Conservation (phyloP, 108 stramenopile species). For the Skeletonema tropicum region DNA sequence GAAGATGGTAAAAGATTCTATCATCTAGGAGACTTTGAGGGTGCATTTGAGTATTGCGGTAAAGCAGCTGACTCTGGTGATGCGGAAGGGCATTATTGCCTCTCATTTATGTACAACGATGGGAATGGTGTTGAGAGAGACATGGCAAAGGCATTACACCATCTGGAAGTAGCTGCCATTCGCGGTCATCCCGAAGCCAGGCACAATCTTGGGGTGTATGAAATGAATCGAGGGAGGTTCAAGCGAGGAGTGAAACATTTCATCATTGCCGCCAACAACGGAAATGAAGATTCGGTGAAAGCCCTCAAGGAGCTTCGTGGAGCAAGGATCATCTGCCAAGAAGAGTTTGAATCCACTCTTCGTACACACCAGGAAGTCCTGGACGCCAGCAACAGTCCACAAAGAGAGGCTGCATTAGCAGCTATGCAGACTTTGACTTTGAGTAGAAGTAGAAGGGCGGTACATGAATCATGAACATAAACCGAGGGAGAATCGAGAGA, state of each 20-base stretch:
- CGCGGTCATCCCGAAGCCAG: slow-evolving; percentile 10
- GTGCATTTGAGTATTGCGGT: background rate
- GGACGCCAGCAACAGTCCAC: slow-evolving; percentile 1
- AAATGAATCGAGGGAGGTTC: background rate
- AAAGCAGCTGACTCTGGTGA: background rate
- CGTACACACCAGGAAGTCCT: background rate
- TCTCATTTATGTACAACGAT: background rate
- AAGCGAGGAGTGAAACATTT: slow-evolving; percentile 8
- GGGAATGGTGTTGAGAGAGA: background rate
- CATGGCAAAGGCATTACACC: background rate
- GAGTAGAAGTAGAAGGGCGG: too few relatives aligned
- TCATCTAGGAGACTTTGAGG: background rate
- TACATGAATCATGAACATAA: too few relatives aligned
- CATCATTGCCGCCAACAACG: background rate
- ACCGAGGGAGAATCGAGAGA: too few relatives aligned
- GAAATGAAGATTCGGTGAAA: background rate
- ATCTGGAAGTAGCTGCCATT: slow-evolving; percentile 2
- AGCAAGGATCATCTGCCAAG: background rate
- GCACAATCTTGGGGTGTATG: slow-evolving; percentile 3
- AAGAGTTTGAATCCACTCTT: background rate
- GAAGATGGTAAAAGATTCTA: background rate
- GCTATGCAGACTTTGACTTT: background rate
- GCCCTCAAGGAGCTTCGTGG: background rate
- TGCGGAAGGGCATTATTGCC: background rate
- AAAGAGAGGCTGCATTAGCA: slow-evolving; percentile 1